Base-by-base conservation (phyloP, 116 monocot genomes). In the Zostera marina region DNA sequence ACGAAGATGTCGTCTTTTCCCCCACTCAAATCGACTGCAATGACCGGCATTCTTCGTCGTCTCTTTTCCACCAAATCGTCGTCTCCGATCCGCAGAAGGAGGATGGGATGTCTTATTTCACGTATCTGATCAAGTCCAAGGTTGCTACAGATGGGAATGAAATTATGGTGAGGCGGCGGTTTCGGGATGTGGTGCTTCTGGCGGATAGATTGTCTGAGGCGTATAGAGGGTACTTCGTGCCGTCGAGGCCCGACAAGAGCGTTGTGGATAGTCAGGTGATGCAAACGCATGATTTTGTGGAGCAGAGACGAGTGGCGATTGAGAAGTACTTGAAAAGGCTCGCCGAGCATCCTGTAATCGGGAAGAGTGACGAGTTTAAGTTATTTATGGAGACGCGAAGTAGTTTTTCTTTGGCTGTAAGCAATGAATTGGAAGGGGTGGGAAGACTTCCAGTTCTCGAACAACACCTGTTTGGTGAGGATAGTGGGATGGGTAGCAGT, bases 251-350 rank as follows among this genome's bases (percentile, higher is more conserved):
- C 1, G 89, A 98, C 52, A 92, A 92, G 78, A 78, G 53, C 68
- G 69, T 78, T 17, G 74, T 92, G 11, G 92, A 92, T 78, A 69
- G 78, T 54, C 98, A 98, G 79, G 70, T 90, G 63, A 98, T 90
- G 98, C 90, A 90, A 68, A 78, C 74, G 81, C 68, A 75, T 16
- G 98, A 98, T 59, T 98, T 98, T 61, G 81, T 98, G 9, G 86
- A 90, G 76, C 98, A 79, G 74, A 70, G 98, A 11, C 60, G 91
- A 12, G 40, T 56, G 0, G 82, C 78, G 22, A 71, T 98, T 22
- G 90, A 98, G 81, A 77, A 74, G 68, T 98, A 98, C 64, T 69
- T 98, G 32, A 15, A 68, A 42, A 73, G 79, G 39, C 79, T 98
- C 25, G 83, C 86, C 24, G 67, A 48, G 14, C 98, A 98, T 61